Conservation (phyloP, 768 basidiomycete species). For the Mycena capillaripes region DNA sequence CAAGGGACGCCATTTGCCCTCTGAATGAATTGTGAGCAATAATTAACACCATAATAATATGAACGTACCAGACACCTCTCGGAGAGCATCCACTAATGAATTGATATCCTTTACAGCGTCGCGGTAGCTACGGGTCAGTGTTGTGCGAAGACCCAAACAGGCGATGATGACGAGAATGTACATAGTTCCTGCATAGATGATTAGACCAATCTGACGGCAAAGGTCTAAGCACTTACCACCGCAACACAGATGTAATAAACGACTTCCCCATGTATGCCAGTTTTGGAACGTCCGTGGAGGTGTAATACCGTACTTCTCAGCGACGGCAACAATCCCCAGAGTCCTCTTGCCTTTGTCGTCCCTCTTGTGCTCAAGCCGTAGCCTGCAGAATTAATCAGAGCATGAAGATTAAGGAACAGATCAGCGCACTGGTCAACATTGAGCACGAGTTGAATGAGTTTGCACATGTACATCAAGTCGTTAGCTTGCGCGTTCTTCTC, state of each 20-base stretch:
- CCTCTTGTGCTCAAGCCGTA: too few species aligned
- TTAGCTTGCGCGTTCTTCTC: not conserved
- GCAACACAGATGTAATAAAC: not conserved
- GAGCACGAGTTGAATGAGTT: not conserved
- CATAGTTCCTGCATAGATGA: not conserved
- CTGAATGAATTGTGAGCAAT: not conserved
- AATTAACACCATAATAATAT: not conserved
- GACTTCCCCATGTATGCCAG: not conserved
- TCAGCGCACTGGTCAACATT: conserved; percentile 17
- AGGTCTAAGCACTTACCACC: not conserved
- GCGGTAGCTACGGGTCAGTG: not conserved
- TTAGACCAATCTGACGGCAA: not conserved
- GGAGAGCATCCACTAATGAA: not conserved
- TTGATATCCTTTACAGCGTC: not conserved
- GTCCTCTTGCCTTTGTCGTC: too few species aligned
- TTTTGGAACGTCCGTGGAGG: not conserved
- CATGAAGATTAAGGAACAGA: too few species aligned
- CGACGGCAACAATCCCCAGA: not conserved
- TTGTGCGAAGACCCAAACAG: not conserved
- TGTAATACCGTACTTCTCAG: not conserved
- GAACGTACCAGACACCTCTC: not conserved
- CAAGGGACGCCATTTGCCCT: not conserved
- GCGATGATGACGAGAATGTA: not conserved
- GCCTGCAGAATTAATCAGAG: too few species aligned
- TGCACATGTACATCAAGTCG: conserved; percentile 11